phyloP scores from a whole-genome alignment of 1,284 basidiomycete genomes.

The Anthracocystis setariae region DNA sequence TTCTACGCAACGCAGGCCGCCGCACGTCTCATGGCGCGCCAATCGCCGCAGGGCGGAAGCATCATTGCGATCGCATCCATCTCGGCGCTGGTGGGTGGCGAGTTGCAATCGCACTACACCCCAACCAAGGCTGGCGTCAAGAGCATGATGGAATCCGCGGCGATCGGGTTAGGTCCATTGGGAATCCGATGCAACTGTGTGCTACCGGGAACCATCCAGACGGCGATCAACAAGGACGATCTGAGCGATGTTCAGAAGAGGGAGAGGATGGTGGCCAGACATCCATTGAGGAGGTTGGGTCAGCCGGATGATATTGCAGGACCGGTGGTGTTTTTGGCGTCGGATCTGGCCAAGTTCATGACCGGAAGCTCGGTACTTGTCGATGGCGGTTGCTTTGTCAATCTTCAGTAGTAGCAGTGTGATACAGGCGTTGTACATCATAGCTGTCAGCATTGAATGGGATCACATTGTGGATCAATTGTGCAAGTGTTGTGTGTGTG shows the following conservation, averaged over 20 bases:
- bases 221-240: slow-evolving; percentile 80
- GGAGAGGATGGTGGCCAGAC: slow-evolving; percentile 76
- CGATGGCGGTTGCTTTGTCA: slow-evolving; percentile 82
- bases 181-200: slow-evolving; percentile 76
- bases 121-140: slow-evolving; percentile 83
- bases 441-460: too few species aligned
- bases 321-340: slow-evolving; percentile 79
- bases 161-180: slow-evolving; percentile 79
- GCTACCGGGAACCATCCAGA: slow-evolving; percentile 75
- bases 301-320: slow-evolving; percentile 75
- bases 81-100: slow-evolving; percentile 81
- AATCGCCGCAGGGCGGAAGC: slow-evolving; percentile 77
- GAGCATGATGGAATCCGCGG: slow-evolving; percentile 83
- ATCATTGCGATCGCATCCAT: slow-evolving; percentile 82
- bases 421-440: too few species aligned
- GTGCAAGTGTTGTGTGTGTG: too few species aligned
- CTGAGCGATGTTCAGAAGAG: slow-evolving; percentile 75
- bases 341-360: slow-evolving; percentile 78
- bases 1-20: slow-evolving; percentile 81
- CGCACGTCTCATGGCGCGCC: slow-evolving; percentile 80
- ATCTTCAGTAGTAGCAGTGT: slow-evolving; percentile 73
- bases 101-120: slow-evolving; percentile 80
- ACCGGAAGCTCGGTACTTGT: slow-evolving; percentile 78
- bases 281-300: slow-evolving; percentile 78
- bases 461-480: neutral